Evolutionary conservation across 371 early-diverging fungal species (phyloP), one percentile per base, ranked within the genome.

Genomic region (Actinomortierella wolfii): DNA sequence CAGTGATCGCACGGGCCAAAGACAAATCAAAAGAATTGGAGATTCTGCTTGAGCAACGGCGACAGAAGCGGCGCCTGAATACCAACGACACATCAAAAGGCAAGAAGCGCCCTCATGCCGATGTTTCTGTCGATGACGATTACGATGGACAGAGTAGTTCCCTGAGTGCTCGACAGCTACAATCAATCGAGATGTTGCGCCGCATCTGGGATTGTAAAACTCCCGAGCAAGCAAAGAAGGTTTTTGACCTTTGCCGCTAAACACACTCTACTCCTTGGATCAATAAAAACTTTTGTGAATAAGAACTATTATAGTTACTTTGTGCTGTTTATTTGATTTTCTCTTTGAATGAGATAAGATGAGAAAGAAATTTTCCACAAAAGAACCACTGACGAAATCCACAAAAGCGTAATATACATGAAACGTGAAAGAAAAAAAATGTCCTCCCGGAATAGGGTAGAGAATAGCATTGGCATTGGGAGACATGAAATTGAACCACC

Each of bases 21-120:
- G 52, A 57, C 42, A 89, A 89, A 52, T 83, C 92, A 9, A 59
- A 67, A 1, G 81, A 83, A 48, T 56, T 88, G 64, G 86, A 88
- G 67, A 49, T 34, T 17, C 50, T 62, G 23, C 52, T 69, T 17
- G 76, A 76, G 42, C 56, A 51, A 7, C 76, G 68, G 20, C 52
- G 55, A 24, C 54, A 76, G 42, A 56, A 51, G 9, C 76, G 68
- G 20, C 52, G 55, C 25, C 54, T 45, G 34, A 34, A 11, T 11
- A 34, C 7, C 11, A 11, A 11, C 11, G 34, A 34, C 34, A 11
- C 34, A 34, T 11, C 34, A 4, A 34, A 11, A 34, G 34, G 34
- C 34, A 45, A 45, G 15, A 45, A 45, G 20, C 15, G 47, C 9
- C 18, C 18, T 11, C 47, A 21, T 47, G 20, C 15, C 3, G 47